Evolutionary conservation across 1,284 basidiomycete species (phyloP).

Genomic region (Cutaneotrichosporon sp.): DNA sequence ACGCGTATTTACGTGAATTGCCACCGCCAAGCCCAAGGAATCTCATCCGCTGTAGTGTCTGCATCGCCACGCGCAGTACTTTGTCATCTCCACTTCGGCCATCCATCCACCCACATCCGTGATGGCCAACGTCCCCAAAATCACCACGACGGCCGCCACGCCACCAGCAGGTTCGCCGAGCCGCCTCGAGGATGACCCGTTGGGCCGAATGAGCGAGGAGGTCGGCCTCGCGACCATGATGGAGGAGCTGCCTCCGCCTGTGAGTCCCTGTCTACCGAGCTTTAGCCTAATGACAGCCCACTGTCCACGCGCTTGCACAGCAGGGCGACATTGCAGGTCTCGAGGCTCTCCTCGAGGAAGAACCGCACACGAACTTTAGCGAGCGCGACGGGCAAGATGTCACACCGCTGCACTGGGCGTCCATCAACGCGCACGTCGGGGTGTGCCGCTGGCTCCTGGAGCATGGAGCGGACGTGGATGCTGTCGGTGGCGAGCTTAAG

Average conservation of each 20-base stretch:
- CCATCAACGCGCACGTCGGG: slow-evolving; percentile 56
- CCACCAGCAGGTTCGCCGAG: slow-evolving; percentile 16
- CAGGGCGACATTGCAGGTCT: slow-evolving; percentile 74
- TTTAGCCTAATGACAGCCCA: slow-evolving; percentile 43
- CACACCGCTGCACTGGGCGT: slow-evolving; percentile 95
- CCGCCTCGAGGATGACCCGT: slow-evolving; percentile 18
- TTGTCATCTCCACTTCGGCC: not conserved
- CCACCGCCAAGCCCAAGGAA: slow-evolving; percentile 1
- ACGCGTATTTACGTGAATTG: not conserved
- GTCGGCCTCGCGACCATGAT: slow-evolving; percentile 40
- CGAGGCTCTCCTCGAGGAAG: slow-evolving; percentile 66
- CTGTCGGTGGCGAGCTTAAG: slow-evolving; percentile 88
- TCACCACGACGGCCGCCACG: slow-evolving; percentile 24
- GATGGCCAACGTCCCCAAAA: slow-evolving; percentile 19
- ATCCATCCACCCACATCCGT: not conserved
- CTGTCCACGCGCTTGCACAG: slow-evolving; percentile 82
- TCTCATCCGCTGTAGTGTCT: not conserved
- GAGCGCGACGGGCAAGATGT: slow-evolving; percentile 87
- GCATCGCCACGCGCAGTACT: not conserved
- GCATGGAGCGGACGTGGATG: slow-evolving; percentile 92
- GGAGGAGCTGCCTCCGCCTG: slow-evolving; percentile 28
- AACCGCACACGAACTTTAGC: slow-evolving; percentile 60
- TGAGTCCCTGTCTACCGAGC: slow-evolving; percentile 14
- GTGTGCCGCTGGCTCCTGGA: slow-evolving; percentile 68
- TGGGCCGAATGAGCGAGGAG: slow-evolving; percentile 30